Percentiles rank a stretch among this genome's conserved stretches.
phyloP scores from a whole-genome alignment of 2,329 filamentous ascomycete genomes.

The Aspergillus novofumigatus region DNA sequence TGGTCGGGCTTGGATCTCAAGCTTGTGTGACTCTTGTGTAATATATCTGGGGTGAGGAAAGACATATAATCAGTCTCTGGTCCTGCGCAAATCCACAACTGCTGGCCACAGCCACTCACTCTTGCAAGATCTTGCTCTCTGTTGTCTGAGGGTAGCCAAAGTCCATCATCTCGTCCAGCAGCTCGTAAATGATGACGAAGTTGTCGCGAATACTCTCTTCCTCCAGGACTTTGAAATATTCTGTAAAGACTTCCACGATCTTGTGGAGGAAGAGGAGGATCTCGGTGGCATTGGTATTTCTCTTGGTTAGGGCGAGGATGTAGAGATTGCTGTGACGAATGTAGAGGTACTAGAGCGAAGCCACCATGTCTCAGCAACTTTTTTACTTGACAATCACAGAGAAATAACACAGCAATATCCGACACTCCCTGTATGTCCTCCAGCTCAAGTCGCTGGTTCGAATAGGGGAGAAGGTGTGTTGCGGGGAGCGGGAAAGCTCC shows the following conservation, averaged over 20 bases:
- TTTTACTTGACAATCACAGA: slow-evolving; percentile 12
- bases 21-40: slow-evolving; percentile 97
- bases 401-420: neutral
- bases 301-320: slow-evolving; percentile 93
- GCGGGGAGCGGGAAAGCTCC: slow-evolving; percentile 5
- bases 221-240: slow-evolving; percentile 99
- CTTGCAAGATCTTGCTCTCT: slow-evolving; percentile 96
- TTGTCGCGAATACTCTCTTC: slow-evolving; percentile 99
- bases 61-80: neutral
- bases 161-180: slow-evolving; percentile 99
- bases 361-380: slow-evolving; percentile 9
- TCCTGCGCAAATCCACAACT: neutral
- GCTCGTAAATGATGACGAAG: slow-evolving; percentile 98
- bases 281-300: slow-evolving; percentile 97
- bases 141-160: slow-evolving; percentile 99
- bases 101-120: slow-evolving; percentile 46
- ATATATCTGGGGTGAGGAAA: slow-evolving; percentile 61
- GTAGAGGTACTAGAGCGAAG: slow-evolving; percentile 74
- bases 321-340: slow-evolving; percentile 99
- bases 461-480: slow-evolving; percentile 9
- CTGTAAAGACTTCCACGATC: slow-evolving; percentile 96
- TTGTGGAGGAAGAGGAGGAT: slow-evolving; percentile 98
- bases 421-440: neutral
- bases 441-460: slow-evolving; percentile 14
- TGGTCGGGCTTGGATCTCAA: slow-evolving; percentile 91